Base-by-base conservation (phyloP, 2,329 filamentous ascomycete genomes). In the Penicillium sp. region DNA sequence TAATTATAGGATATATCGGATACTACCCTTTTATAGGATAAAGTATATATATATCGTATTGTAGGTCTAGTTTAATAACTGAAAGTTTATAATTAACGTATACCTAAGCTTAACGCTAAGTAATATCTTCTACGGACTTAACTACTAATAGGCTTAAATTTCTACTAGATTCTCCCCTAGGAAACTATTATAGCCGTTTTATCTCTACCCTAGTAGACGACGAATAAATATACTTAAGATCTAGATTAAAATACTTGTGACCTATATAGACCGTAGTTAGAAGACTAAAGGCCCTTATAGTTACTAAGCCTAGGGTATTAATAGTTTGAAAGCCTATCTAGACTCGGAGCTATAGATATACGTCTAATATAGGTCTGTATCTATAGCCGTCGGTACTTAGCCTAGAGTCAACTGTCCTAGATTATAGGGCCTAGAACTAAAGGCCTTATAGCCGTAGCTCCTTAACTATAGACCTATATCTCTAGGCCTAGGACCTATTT, bases 331-430 rank as follows among this genome's bases (percentile, higher is more conserved):
- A 44, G 49, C 56, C 44, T 3, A 37, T 19, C 30, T 48, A 17
- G 57, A 56, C 22, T 47, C 16, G 42, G 25, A 48, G 55, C 55
- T 22, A 40, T 57, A 40, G 50, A 57, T 44, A 43, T 53, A 56
- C 25, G 44, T 53, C 54, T 9, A 53, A 52, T 7, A 31, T 53
- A 38, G 54, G 25, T 11, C 42, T 7, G 12, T 41, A 26, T 56
- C 54, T 26, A 53, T 43, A 4, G 36, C 47, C 12, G 8, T 43
- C 31, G 30, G 42, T 31, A 26, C 14, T 17, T 46, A 9, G 50
- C 41, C 46, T 42, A 8, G 33, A 50, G 17, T 44, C 17, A 38
- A 45, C 25, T 45, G 33, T 45, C 9, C n/a, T n/a, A n/a, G n/a
- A n/a, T n/a, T n/a, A n/a, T n/a, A n/a, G n/a, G n/a, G n/a, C n/a